phyloP scores from a whole-genome alignment of 2,329 filamentous ascomycete genomes.

The Pestalotiopsis sp. region DNA sequence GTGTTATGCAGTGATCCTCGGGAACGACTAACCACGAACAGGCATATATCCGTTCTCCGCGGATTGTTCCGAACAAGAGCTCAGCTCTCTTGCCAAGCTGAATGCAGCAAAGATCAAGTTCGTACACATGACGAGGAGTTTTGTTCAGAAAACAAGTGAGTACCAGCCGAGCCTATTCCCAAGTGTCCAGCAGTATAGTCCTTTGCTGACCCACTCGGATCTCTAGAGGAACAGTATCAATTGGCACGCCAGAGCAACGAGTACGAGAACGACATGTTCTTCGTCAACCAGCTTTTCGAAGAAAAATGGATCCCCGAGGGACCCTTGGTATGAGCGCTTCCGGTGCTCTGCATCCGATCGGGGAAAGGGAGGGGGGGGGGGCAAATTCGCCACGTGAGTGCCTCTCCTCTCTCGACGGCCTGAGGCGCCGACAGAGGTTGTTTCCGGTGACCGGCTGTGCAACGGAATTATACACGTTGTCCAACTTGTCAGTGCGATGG shows the following conservation, averaged over 20 bases:
- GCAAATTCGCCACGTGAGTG: background rate
- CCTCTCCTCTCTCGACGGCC: background rate
- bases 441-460: background rate
- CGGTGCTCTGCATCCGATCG: background rate
- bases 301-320: slow-evolving; percentile 52
- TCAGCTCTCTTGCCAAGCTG: slow-evolving; percentile 53
- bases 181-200: background rate
- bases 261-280: slow-evolving; percentile 61
- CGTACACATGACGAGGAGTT: slow-evolving; percentile 47
- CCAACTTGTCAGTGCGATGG: background rate
- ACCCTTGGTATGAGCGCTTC: slow-evolving; percentile 31
- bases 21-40: slow-evolving; percentile 25
- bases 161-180: slow-evolving; percentile 17
- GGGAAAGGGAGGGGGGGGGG: background rate
- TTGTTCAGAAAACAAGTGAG: slow-evolving; percentile 48
- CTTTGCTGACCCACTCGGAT: background rate
- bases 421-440: background rate
- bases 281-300: slow-evolving; percentile 62
- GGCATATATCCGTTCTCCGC: slow-evolving; percentile 59
- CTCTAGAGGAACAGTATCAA: slow-evolving; percentile 46
- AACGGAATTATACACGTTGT: slow-evolving; percentile 1
- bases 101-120: slow-evolving; percentile 50
- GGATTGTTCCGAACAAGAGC: slow-evolving; percentile 57
- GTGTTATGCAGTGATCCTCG: background rate
- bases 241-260: slow-evolving; percentile 42